phyloP scores from a whole-genome alignment of 305 asterid genomes.

The Fraxinus floribunda region DNA sequence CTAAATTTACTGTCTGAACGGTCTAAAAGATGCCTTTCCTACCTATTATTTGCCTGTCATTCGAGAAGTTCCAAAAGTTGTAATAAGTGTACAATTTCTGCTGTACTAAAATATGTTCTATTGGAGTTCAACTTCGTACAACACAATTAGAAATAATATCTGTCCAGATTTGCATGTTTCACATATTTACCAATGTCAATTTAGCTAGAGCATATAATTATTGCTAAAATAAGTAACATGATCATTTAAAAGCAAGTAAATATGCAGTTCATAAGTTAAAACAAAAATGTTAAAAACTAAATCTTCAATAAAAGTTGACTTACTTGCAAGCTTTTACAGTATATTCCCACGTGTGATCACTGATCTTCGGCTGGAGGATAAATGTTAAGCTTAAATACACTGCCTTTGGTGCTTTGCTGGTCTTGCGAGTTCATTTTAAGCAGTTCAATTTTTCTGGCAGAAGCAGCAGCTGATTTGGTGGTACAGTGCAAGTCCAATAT shows the following conservation, averaged over 20 bases:
- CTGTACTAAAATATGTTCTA: background rate
- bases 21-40: background rate
- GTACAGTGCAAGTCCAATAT: constrained; percentile 41
- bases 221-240: background rate
- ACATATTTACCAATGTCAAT: background rate
- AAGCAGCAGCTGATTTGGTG: constrained; percentile 32
- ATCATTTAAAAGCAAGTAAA: background rate
- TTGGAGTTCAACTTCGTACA: background rate
- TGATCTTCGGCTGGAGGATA: constrained; percentile 35
- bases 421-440: constrained; percentile 19
- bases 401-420: constrained; percentile 10
- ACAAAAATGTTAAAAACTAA: background rate
- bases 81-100: background rate
- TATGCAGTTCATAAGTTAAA: background rate
- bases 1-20: background rate
- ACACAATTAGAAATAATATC: background rate
- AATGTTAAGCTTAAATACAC: constrained; percentile 41
- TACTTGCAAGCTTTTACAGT: background rate
- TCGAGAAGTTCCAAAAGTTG: background rate
- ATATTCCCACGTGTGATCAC: constrained; percentile 12
- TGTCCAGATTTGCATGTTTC: background rate
- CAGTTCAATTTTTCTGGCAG: constrained; percentile 41
- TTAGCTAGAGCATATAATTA: background rate
- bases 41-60: background rate
- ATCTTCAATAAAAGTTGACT: background rate